Evolutionary conservation across 108 stramenopile genomes (phyloP).

Genomic region (Pseudonitzschia pungens): DNA sequence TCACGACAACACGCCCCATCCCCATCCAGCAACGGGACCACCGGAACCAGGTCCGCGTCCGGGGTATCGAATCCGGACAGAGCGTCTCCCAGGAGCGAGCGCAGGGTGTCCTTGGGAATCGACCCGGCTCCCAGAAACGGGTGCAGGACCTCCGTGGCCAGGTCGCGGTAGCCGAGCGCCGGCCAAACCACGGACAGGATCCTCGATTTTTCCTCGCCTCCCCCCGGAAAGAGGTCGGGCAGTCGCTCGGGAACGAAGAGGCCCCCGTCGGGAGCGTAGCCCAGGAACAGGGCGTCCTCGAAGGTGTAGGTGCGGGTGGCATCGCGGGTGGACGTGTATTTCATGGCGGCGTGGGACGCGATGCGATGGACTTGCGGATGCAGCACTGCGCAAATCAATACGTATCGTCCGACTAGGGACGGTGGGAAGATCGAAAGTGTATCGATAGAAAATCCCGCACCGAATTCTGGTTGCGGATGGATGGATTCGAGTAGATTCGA

Average conservation of each 20-base stretch:
- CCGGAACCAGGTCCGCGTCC: constrained; percentile 25
- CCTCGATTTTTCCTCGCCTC: neutral
- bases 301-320: constrained; percentile 48
- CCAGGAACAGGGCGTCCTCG: constrained; percentile 72
- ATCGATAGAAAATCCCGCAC: too few relatives aligned
- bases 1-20: too few relatives aligned
- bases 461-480: too few relatives aligned
- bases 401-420: too few relatives aligned
- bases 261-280: constrained; percentile 88
- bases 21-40: constrained; percentile 22
- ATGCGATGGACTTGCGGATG: too few relatives aligned
- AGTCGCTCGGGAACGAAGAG: constrained; percentile 78
- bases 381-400: too few relatives aligned
- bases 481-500: too few relatives aligned
- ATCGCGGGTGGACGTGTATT: constrained; percentile 69
- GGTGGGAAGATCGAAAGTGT: too few relatives aligned
- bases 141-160: constrained; percentile 59
- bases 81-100: constrained; percentile 45
- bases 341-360: constrained; percentile 36
- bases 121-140: constrained; percentile 54
- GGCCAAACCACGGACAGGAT: constrained; percentile 48
- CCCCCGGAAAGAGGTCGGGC: constrained; percentile 27
- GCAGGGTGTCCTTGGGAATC: constrained; percentile 45
- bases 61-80: constrained; percentile 40
- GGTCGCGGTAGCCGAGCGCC: constrained; percentile 51